Conservation (phyloP, 306 rosid species). For the Pyrus betulifolia region DNA sequence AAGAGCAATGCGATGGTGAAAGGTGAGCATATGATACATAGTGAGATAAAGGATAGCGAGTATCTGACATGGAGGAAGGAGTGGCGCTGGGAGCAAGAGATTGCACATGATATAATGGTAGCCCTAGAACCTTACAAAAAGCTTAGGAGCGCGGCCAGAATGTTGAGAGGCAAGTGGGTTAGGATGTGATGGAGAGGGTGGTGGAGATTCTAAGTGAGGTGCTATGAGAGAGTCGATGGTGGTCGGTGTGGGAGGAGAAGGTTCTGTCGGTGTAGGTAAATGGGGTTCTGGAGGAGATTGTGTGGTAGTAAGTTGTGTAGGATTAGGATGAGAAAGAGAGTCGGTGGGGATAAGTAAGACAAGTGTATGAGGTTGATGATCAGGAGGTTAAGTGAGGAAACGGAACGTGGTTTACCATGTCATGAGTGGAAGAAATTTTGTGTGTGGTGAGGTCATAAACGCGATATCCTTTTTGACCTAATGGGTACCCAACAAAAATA, state of each 20-base stretch:
- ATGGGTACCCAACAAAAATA: background rate
- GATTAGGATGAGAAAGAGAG: background rate
- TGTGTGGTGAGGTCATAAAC: background rate
- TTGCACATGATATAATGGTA: no score
- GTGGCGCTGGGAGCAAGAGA: background rate
- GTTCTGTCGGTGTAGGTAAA: no score
- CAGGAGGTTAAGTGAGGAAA: background rate
- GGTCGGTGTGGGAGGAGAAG: no score
- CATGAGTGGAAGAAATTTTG: background rate
- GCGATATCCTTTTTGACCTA: background rate
- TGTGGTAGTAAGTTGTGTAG: no score
- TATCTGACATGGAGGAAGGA: background rate
- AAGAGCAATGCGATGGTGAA: background rate
- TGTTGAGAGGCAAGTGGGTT: no score
- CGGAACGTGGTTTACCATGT: background rate
- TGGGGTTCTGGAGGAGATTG: no score
- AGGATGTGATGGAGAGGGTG: no score
- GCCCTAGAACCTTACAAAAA: no score
- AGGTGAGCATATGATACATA: background rate
- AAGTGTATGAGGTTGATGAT: no score
- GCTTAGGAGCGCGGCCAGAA: fast-evolving
- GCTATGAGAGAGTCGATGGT: no score
- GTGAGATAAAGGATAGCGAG: background rate
- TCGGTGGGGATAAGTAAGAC: background rate
- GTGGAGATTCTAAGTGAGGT: no score